Conservation (phyloP, 2,329 filamentous ascomycete species). For the Arthrobotrys megalospora region DNA sequence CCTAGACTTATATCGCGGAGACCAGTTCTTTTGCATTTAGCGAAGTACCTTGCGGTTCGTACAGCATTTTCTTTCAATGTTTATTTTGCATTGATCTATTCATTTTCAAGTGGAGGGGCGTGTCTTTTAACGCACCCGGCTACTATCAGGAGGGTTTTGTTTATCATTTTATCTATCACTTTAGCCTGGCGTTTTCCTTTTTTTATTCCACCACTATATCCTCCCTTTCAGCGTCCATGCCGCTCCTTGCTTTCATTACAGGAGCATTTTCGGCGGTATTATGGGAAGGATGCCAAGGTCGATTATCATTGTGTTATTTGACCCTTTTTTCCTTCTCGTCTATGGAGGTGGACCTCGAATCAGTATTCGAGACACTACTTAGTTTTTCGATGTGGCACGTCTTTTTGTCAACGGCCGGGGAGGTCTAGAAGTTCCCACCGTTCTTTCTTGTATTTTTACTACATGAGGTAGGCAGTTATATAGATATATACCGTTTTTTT, state of each 20-base stretch:
- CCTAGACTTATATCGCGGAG: background rate
- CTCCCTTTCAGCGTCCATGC: background rate
- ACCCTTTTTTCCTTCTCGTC: background rate
- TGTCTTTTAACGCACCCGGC: constrained; percentile 1
- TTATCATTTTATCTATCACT: constrained; percentile 8
- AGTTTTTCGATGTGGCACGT: background rate
- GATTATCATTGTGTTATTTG: constrained; percentile 10
- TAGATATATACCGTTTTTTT: constrained; percentile 16
- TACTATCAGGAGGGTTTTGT: background rate
- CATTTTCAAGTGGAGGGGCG: background rate
- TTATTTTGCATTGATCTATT: background rate
- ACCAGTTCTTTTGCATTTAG: background rate
- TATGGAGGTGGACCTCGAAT: background rate
- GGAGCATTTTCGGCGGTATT: constrained; percentile 41
- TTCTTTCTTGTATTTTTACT: constrained; percentile 1
- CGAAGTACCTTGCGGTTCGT: background rate
- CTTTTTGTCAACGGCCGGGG: background rate
- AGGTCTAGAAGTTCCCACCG: background rate
- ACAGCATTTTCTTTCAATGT: background rate
- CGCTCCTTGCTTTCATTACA: constrained; percentile 13
- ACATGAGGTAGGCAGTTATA: background rate
- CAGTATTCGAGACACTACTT: too few species aligned
- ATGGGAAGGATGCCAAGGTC: constrained; percentile 18
- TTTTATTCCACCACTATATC: background rate
- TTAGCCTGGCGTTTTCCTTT: constrained; percentile 39